Base-by-base conservation (phyloP, 176 grass and related monocot species). In the Oryza coarctata region DNA sequence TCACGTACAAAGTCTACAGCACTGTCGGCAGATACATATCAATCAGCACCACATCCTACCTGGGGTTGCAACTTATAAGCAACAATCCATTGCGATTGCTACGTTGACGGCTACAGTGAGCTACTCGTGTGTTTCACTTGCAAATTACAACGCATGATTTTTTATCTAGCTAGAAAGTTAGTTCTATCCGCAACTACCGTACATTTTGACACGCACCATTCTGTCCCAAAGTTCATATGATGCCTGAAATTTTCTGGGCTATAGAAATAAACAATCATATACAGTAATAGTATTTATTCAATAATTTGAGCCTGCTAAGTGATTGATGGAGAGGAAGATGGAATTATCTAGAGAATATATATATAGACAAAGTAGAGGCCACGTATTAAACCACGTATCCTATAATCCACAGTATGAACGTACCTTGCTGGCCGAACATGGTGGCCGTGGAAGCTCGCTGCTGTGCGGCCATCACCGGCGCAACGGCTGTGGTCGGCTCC, bases 391-490 rank as follows among this genome's bases (percentile, higher is more conserved):
- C 38, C 12, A 44, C 23, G 13, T 43, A 17, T 43, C 38, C 7
- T 33, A 33, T 33, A 3, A 26, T 36, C 35, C 35, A n/a, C n/a
- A n/a, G 5, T 49, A 49, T 17, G 5, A 29, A 39, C 64, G 65
- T 70, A 91, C 90, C 86, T 78, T 88, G 86, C 63, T 65, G 68
- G 6, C 40, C 74, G 31, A 34, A 28, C 44, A 47, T 20, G 71
- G 70, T 45, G 40, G 64, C 73, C 49, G 61, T 22, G n/a, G 55
- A 30, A 12, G 9, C 33, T 5, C 52, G n/a, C 55, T 27, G 62
- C 33, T 4, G 45, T 36, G 66, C n/a, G 7, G 41, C 4, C 26
- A 14, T 60, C 62, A 7, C 28, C 80, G 31, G 28, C 0, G 68
- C 22, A 10, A 7, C 7, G 47, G 68, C 52, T 14, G 30, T 23